Conservation (phyloP, 2,329 filamentous ascomycete species). For the Fusarium sp. region DNA sequence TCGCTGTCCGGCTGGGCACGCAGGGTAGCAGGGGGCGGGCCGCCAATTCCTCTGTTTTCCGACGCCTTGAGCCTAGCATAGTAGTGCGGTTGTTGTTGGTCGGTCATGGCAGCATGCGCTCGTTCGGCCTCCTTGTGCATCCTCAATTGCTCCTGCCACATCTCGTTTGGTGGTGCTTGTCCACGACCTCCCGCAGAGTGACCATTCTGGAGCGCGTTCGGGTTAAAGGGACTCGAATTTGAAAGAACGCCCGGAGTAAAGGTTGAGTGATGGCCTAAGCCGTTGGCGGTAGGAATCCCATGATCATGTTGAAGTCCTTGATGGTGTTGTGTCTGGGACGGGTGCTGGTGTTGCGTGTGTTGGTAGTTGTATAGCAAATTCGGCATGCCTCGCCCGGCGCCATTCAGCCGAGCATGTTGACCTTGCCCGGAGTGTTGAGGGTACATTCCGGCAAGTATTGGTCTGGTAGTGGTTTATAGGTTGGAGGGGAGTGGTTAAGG, state of each 20-base stretch:
- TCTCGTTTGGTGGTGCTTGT: slow-evolving; percentile 68
- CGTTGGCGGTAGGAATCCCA: slow-evolving; percentile 63
- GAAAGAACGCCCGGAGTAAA: slow-evolving; percentile 62
- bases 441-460: slow-evolving; percentile 70
- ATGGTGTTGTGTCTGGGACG: slow-evolving; percentile 73
- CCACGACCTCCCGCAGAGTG: slow-evolving; percentile 61
- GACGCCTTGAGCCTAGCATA: slow-evolving; percentile 78
- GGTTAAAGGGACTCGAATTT: slow-evolving; percentile 70
- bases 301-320: slow-evolving; percentile 70
- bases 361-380: slow-evolving; percentile 77
- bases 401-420: slow-evolving; percentile 80
- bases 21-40: slow-evolving; percentile 62
- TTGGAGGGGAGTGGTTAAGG: slow-evolving; percentile 31
- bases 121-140: slow-evolving; percentile 81
- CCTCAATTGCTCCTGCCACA: slow-evolving; percentile 90
- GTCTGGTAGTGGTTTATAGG: slow-evolving; percentile 27
- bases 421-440: slow-evolving; percentile 72
- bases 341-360: slow-evolving; percentile 70
- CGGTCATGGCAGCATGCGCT: slow-evolving; percentile 76
- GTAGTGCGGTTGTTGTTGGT: slow-evolving; percentile 72
- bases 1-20: slow-evolving; percentile 61
- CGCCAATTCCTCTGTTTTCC: slow-evolving; percentile 75
- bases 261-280: slow-evolving; percentile 58
- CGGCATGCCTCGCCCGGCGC: slow-evolving; percentile 65
- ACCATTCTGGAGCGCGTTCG: slow-evolving; percentile 67